Conservation (phyloP, 2,329 filamentous ascomycete genomes). For the Microsporum audouinii region DNA sequence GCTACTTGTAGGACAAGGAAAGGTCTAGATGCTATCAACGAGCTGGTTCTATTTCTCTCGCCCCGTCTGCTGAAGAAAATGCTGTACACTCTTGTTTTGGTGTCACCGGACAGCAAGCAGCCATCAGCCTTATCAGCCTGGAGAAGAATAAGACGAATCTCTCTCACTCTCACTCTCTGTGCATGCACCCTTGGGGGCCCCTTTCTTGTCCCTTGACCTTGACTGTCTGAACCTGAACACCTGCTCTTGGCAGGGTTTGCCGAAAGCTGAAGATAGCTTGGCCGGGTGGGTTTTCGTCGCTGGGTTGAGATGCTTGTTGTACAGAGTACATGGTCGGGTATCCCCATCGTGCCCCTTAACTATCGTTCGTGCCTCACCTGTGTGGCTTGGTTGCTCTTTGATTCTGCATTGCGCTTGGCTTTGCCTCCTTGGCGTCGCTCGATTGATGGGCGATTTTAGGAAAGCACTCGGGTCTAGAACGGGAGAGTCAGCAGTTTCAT, state of each 20-base stretch:
- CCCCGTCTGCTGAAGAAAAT: neutral
- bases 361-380: neutral
- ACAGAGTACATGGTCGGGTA: neutral
- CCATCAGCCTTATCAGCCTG: neutral
- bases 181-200: too few species aligned
- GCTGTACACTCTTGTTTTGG: neutral
- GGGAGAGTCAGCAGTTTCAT: neutral
- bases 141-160: too few species aligned
- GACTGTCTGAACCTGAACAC: neutral
- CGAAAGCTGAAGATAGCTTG: neutral
- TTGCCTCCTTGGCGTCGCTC: neutral
- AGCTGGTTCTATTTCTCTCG: neutral
- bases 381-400: neutral
- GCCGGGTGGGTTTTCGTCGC: neutral
- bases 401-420: neutral
- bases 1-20: neutral
- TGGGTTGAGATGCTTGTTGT: neutral
- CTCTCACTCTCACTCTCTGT: too few species aligned
- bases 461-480: constrained; percentile 11
- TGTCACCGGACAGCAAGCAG: neutral
- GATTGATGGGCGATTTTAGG: neutral
- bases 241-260: neutral
- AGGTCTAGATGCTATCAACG: neutral
- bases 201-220: too few species aligned
- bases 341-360: neutral